Evolutionary conservation across 2,329 filamentous ascomycete species (phyloP), one percentile per base, ranked within the genome.

Genomic region (Colletotrichum incanum): DNA sequence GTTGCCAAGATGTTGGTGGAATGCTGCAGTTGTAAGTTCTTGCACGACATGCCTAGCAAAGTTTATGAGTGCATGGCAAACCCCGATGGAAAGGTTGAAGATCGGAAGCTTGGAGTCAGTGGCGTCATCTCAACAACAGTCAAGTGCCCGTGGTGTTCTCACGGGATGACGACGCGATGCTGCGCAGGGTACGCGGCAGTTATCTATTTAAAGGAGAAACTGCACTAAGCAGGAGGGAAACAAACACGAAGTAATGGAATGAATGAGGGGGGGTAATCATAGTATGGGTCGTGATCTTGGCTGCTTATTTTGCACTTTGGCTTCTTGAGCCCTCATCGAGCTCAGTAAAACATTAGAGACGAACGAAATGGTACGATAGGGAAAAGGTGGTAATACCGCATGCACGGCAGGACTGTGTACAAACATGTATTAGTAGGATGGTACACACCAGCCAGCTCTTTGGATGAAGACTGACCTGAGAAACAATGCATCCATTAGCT

Each of bases 81-180:
- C 74, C 89, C 89, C 0, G 86, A 90, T 58, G 85, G 85, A 5
- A 81, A 90, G 16, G 83, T 91, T 16, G 85, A 86, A 65, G 86
- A 88, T 60, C 84, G 84, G 66, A 80, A 81, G 39, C 80, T 86
- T 7, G 88, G 88, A 0, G 88, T 90, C 54, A 85, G 85, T 52
- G 89, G 89, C 1, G 82, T 87, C 8, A 85, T 91, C 55, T 89
- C 86, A 11, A 91, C 90, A 74, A 89, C 87, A 77, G 89, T 93
- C 34, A 89, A 88, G 75, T 94, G 92, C 78, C 91, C 91, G 11
- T 94, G 92, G 92, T 94, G 92, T 79, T 84, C 85, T 54, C 92
- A 94, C 81, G 87, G 88, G 61, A 93, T 94, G 92, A 91, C 86
- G 75, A 91, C 87, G 18, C 83, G 82, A 70, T 94, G 92, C 81